These are phyloP conservation scores for Carex kokanica DNA, from an alignment of 176 grass and related monocot genomes.

Conservation along the genomic window DNA sequence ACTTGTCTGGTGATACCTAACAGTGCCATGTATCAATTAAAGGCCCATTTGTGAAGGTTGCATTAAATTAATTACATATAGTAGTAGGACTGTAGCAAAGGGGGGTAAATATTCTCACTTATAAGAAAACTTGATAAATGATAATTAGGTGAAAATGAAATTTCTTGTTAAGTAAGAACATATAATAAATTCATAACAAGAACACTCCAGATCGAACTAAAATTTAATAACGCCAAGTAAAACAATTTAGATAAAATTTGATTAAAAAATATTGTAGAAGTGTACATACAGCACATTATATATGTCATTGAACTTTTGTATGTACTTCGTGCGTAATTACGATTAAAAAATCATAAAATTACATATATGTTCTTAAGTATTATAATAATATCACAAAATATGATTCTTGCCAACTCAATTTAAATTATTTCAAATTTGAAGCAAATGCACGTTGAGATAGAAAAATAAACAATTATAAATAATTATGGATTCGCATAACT, in stretches of 20 bases:
- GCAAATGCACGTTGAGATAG: too few species aligned
- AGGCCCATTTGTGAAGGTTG: too few species aligned
- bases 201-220: too few species aligned
- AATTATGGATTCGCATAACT: background rate
- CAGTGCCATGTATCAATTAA: background rate
- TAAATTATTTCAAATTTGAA: too few species aligned
- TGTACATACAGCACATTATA: too few species aligned
- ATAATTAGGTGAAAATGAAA: slow-evolving; percentile 1
- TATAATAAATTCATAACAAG: background rate
- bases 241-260: background rate
- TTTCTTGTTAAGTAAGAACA: background rate
- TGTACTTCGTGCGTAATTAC: too few species aligned
- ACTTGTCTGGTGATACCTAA: background rate
- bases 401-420: too few species aligned
- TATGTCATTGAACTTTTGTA: too few species aligned
- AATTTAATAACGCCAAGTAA: background rate
- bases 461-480: background rate
- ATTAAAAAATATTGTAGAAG: too few species aligned
- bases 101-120: background rate
- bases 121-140: background rate
- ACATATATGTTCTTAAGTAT: too few species aligned
- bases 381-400: too few species aligned
- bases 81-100: background rate
- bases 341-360: too few species aligned
- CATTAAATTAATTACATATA: background rate